A percentile compares a stretch with the other conserved stretches of the same genome.
Evolutionary conservation across 2,329 filamentous ascomycete species (phyloP).

Genomic region (Aaosphaeria pasadenensis): DNA sequence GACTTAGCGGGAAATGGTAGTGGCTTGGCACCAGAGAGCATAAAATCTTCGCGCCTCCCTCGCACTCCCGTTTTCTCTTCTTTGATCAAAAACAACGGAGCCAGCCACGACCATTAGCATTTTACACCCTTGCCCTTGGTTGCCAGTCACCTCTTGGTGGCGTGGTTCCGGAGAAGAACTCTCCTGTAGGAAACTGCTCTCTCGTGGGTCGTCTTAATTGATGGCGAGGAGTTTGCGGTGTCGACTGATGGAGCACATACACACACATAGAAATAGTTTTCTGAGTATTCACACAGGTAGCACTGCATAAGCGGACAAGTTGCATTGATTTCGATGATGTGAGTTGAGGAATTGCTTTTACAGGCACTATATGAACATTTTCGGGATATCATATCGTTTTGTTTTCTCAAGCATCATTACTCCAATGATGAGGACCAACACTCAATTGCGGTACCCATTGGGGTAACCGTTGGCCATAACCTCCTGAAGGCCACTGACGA

Average conservation of each 20-base stretch:
- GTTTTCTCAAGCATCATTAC: too few relatives aligned
- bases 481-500: conserved; percentile 10
- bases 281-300: background rate
- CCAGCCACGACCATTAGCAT: conserved; percentile 67
- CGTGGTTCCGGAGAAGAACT: conserved; percentile 64
- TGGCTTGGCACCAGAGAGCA: conserved; percentile 4
- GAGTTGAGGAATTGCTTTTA: too few relatives aligned
- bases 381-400: too few relatives aligned
- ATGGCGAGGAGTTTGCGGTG: conserved; percentile 69
- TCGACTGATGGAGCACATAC: conserved; percentile 67
- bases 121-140: conserved; percentile 56
- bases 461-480: conserved; percentile 28
- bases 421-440: too few relatives aligned
- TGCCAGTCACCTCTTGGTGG: conserved; percentile 61
- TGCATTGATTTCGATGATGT: too few relatives aligned
- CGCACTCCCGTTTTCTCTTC: conserved; percentile 41
- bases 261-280: conserved; percentile 4
- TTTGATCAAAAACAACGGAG: conserved; percentile 61
- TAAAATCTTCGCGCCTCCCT: conserved; percentile 20
- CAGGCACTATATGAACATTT: too few relatives aligned
- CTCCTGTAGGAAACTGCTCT: conserved; percentile 65
- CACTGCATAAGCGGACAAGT: too few relatives aligned
- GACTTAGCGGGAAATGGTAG: background rate
- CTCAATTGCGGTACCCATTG: conserved; percentile 29
- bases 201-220: conserved; percentile 68